Evolutionary conservation across 2,329 filamentous ascomycete genomes (phyloP).

Genomic region (Paecilomyces dactylethromorphus): DNA sequence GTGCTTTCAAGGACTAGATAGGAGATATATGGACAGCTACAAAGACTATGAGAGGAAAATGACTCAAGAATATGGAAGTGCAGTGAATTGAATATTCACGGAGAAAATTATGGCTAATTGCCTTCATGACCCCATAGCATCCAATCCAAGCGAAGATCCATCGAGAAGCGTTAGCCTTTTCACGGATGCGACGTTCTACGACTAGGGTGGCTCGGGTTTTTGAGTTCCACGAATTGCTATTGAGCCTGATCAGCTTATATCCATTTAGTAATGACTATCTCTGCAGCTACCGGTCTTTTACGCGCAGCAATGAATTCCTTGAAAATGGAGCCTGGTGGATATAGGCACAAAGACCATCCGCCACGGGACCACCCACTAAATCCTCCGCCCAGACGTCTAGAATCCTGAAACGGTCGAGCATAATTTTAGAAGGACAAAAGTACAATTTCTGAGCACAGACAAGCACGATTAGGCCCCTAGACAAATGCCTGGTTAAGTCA

Average conservation of each 20-base stretch:
- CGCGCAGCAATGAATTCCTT: background rate
- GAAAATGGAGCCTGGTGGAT: background rate
- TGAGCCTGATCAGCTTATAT: background rate
- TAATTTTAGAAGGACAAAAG: background rate
- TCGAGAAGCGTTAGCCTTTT: background rate
- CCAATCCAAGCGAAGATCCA: background rate
- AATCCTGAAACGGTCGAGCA: background rate
- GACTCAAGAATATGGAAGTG: background rate
- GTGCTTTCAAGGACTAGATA: constrained; percentile 10
- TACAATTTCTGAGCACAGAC: background rate
- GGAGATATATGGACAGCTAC: constrained; percentile 2
- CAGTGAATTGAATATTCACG: background rate
- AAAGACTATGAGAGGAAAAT: background rate
- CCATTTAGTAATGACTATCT: background rate
- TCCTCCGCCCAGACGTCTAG: background rate
- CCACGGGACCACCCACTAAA: background rate
- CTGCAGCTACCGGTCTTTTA: background rate
- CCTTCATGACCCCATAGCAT: background rate
- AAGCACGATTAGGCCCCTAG: background rate
- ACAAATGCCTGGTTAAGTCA: background rate
- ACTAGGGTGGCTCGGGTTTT: background rate
- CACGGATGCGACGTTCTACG: background rate
- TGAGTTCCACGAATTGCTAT: background rate
- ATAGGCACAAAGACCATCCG: background rate
- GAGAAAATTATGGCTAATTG: background rate